phyloP scores from a whole-genome alignment of 176 grass and related monocot genomes.

The Stipa capillata region DNA sequence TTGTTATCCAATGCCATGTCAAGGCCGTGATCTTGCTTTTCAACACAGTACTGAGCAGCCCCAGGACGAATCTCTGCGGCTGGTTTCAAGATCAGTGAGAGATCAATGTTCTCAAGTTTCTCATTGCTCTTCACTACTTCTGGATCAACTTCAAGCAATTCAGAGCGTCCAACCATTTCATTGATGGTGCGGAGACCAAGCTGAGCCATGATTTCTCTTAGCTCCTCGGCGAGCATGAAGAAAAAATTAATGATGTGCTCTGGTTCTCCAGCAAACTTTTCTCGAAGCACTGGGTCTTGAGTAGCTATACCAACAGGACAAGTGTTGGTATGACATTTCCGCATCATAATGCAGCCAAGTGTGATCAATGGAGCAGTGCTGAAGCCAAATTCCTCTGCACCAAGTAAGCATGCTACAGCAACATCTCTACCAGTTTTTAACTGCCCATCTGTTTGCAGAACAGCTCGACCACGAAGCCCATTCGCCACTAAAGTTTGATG shows the following conservation, averaged over 20 bases:
- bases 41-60: conserved; percentile 75
- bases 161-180: conserved; percentile 97
- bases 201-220: conserved; percentile 92
- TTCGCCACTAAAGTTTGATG: conserved; percentile 98
- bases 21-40: conserved; percentile 94
- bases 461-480: conserved; percentile 84
- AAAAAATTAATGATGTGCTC: conserved; percentile 99
- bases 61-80: conserved; percentile 72
- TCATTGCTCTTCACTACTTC: conserved; percentile 85
- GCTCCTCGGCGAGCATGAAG: conserved; percentile 99
- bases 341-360: conserved; percentile 99
- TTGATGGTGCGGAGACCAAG: conserved; percentile 64
- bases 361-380: conserved; percentile 97
- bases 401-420: conserved; percentile 89
- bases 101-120: conserved; percentile 93
- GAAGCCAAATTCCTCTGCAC: conserved; percentile 99
- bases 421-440: conserved; percentile 98
- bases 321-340: conserved; percentile 94
- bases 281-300: conserved; percentile 93
- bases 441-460: conserved; percentile 95
- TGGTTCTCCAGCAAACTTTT: conserved; percentile 93
- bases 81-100: conserved; percentile 84
- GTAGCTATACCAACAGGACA: conserved; percentile 98
- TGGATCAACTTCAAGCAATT: conserved; percentile 87
- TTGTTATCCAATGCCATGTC: conserved; percentile 82